Percentiles rank a stretch among this genome's conserved stretches.
Evolutionary conservation across 768 basidiomycete species (phyloP).

Genomic region (Leccinum uliginosum): DNA sequence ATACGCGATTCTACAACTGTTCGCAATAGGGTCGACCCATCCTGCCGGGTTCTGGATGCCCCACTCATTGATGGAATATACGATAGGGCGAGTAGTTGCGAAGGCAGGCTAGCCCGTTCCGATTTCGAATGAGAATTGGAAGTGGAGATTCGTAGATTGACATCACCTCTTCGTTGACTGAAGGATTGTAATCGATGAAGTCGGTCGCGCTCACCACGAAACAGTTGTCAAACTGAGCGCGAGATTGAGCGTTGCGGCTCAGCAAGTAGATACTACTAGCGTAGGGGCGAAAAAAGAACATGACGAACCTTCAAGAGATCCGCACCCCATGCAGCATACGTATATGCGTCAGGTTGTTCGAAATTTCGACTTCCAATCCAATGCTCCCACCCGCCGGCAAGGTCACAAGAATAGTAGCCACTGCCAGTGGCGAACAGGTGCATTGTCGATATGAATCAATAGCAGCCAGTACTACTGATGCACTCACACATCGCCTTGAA

Average conservation of each 20-base stretch:
- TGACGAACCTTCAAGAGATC: conserved; percentile 12
- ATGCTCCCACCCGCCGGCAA: background rate
- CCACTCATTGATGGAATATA: conserved; percentile 50
- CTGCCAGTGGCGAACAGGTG: too few species aligned
- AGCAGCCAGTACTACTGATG: background rate
- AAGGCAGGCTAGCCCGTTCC: background rate
- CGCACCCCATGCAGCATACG: conserved; percentile 3
- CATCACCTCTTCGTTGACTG: conserved; percentile 1
- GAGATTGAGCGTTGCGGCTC: too few species aligned
- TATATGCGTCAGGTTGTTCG: conserved; percentile 6
- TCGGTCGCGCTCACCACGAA: conserved; percentile 1
- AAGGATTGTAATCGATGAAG: conserved; percentile 4
- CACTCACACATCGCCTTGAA: conserved; percentile 12
- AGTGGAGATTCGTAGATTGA: background rate
- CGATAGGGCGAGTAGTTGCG: conserved; percentile 21
- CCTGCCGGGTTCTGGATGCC: conserved; percentile 52
- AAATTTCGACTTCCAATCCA: conserved; percentile 8
- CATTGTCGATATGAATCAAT: background rate
- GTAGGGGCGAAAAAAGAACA: too few species aligned
- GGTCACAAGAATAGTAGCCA: conserved; percentile 3
- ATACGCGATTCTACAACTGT: conserved; percentile 50
- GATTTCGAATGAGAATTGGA: background rate
- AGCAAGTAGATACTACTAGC: too few species aligned
- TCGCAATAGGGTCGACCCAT: conserved; percentile 41
- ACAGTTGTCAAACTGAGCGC: conserved; percentile 9